Conservation (phyloP, 1,139 yeast genomes). For the Pichia sp. region DNA sequence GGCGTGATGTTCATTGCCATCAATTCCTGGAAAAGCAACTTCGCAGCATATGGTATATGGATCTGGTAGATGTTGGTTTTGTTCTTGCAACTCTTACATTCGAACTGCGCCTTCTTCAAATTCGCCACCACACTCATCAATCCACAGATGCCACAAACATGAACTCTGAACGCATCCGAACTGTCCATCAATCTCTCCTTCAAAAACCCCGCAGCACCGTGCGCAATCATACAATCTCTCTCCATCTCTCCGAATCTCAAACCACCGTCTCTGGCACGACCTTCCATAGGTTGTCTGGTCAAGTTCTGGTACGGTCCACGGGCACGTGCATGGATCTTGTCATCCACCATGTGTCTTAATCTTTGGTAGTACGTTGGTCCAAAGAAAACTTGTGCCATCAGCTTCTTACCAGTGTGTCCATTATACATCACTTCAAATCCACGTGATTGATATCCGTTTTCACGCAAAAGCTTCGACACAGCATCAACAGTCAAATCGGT, state of each 20-base stretch:
- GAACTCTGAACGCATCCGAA: slow-evolving; percentile 97
- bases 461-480: slow-evolving; percentile 82
- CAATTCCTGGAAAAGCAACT: slow-evolving; percentile 91
- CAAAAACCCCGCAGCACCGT: slow-evolving; percentile 97
- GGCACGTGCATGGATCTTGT: slow-evolving; percentile 98
- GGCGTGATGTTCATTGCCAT: slow-evolving; percentile 98
- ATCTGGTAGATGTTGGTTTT: slow-evolving; percentile 97
- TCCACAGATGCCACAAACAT: slow-evolving; percentile 97
- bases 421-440: slow-evolving; percentile 98
- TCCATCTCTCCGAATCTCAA: slow-evolving; percentile 99
- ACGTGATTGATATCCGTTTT: slow-evolving; percentile 95
- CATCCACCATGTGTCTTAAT: slow-evolving; percentile 98
- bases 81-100: slow-evolving; percentile 97
- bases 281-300: slow-evolving; percentile 99
- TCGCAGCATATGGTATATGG: slow-evolving; percentile 96
- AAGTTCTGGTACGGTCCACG: slow-evolving; percentile 98
- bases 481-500: slow-evolving; percentile 98
- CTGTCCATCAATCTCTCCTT: slow-evolving; percentile 98
- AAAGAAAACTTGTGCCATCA: slow-evolving; percentile 97
- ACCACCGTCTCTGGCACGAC: slow-evolving; percentile 99
- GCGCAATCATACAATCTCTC: slow-evolving; percentile 99
- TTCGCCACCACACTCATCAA: slow-evolving; percentile 97
- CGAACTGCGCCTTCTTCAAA: slow-evolving; percentile 93
- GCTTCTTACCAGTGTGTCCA: slow-evolving; percentile 96
- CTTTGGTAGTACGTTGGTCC: slow-evolving; percentile 99